Conservation (phyloP, 2,329 filamentous ascomycete species). For the Penicillium occitanis region DNA sequence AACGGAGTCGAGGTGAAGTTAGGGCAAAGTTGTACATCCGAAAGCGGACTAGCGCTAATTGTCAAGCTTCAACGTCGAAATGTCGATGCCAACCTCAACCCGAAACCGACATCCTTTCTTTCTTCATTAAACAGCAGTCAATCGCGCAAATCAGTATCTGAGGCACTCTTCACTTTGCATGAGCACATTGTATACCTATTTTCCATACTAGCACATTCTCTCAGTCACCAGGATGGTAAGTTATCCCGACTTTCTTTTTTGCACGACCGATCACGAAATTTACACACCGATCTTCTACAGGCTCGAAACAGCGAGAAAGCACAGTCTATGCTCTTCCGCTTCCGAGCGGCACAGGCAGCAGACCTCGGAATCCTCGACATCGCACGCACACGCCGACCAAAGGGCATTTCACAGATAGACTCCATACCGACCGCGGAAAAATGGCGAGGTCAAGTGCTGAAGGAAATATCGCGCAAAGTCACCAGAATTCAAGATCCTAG, state of each 20-base stretch:
- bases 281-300: conserved; percentile 46
- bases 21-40: conserved; percentile 2
- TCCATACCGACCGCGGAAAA: conserved; percentile 88
- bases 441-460: conserved; percentile 96
- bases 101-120: background rate
- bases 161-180: background rate
- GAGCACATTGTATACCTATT: background rate
- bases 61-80: conserved; percentile 5
- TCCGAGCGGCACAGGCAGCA: conserved; percentile 93
- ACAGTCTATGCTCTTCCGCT: conserved; percentile 99
- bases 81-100: background rate
- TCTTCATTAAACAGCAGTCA: background rate
- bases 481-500: conserved; percentile 89
- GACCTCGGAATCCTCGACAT: conserved; percentile 95
- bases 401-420: conserved; percentile 82
- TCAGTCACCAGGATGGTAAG: background rate
- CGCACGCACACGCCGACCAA: conserved; percentile 83
- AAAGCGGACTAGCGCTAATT: background rate
- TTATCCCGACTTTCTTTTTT: background rate
- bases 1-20: background rate
- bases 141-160: background rate
- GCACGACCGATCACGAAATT: background rate
- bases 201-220: background rate
- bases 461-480: conserved; percentile 95
- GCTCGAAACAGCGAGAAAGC: conserved; percentile 98